Evolutionary conservation across 345 rosid genomes (phyloP).

Genomic region (Lagerstroemia speciosa): DNA sequence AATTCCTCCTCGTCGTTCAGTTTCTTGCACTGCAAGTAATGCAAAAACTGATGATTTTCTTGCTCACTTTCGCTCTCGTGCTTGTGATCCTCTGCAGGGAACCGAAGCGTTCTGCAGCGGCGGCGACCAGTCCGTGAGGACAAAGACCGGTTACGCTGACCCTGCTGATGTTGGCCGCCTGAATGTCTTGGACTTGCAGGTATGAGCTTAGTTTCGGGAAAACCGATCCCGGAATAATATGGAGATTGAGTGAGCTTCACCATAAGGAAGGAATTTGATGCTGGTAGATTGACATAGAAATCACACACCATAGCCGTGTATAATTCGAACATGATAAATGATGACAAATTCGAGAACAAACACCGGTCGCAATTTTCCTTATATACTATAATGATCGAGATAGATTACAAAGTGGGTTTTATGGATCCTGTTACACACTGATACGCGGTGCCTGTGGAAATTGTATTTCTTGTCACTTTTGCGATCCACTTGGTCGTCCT

Average conservation of each 20-base stretch:
- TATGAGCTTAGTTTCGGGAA: slow-evolving; percentile 9
- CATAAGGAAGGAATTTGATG: too few relatives aligned
- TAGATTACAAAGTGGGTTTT: not conserved
- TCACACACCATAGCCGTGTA: too few relatives aligned
- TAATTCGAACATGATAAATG: too few relatives aligned
- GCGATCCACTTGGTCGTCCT: not conserved
- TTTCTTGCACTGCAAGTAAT: too few relatives aligned
- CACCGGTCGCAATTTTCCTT: not conserved
- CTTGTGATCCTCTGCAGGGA: slow-evolving; percentile 39
- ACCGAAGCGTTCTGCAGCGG: slow-evolving; percentile 97
- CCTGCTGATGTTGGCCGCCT: slow-evolving; percentile 53
- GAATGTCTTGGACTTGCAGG: slow-evolving; percentile 89
- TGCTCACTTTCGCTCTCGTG: too few relatives aligned
- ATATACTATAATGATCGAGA: not conserved
- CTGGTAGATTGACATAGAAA: too few relatives aligned
- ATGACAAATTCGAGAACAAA: too few relatives aligned
- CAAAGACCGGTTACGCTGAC: slow-evolving; percentile 73
- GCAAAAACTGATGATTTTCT: not conserved
- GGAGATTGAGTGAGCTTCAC: too few relatives aligned
- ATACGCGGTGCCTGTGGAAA: too few relatives aligned
- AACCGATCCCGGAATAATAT: too few relatives aligned
- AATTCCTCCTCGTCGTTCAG: not conserved
- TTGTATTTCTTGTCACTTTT: not conserved
- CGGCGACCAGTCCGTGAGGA: slow-evolving; percentile 81
- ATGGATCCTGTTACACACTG: too few relatives aligned